Base-by-base conservation (phyloP, 1,284 basidiomycete species). In the Leccinum pachyderme region DNA sequence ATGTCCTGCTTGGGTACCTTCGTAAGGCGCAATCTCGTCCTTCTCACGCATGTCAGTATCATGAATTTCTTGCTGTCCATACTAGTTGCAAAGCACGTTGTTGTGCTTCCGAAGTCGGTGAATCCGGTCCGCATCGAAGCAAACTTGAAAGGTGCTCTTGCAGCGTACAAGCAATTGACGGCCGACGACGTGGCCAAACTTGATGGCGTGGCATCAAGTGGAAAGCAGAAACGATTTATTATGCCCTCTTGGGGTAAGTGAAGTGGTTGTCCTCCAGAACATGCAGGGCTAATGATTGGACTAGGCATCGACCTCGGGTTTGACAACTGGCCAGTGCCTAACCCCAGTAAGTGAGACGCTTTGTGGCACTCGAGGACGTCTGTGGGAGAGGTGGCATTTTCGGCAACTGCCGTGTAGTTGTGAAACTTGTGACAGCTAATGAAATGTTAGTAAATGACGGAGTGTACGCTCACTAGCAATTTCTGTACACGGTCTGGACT, bases 71-170 rank as follows among this genome's bases (percentile, higher is more conserved):
- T 37, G 22, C 32, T 24, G 39, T 33, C 12, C 50, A 47, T 52
- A 18, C 18, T 18, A 87, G 86, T 88, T 53, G 75, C 79, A 9
- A 88, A 86, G 69, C 81, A 80, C 48, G 76, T 84, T 53, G 78
- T 89, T 28, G 81, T 84, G 28, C 77, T 93, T 31, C 83, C 89
- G 11, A 92, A 91, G 74, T 91, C 83, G 25, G 89, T 92, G 49
- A 94, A 83, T 0, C 82, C 84, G 33, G 68, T 78, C 37, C 85
- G 93, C 52, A 91, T 95, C 70, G 74, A 78, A 37, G 73, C 82
- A 11, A 95, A 95, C 74, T 70, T 87, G 53, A 73, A 73, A 33
- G 85, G 83, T 31, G 72, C 83, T 15, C 48, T 82, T 25, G 63
- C 67, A 22, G 83, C 79, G 2, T 69, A 74, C 31, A 71, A 76